These are phyloP conservation scores for Aspergillus arachidicola DNA, from an alignment of 2,329 filamentous ascomycete species.

Conservation along the genomic window DNA sequence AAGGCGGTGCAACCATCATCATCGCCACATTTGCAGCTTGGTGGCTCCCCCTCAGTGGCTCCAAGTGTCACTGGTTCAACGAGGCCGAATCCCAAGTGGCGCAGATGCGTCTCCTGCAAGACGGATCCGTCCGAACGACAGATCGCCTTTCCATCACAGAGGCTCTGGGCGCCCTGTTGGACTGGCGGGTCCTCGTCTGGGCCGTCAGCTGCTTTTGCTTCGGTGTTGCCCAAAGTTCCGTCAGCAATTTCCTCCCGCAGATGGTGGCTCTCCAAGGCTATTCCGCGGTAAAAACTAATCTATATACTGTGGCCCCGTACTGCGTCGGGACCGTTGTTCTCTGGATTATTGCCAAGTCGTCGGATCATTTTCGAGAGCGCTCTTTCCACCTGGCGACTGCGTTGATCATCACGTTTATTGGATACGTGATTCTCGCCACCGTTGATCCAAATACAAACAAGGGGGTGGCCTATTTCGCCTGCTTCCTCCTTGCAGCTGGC, in stretches of 20 bases:
- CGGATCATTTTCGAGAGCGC: slow-evolving; percentile 23
- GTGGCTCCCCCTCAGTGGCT: background rate
- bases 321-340: slow-evolving; percentile 3
- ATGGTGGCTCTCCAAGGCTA: too few relatives aligned
- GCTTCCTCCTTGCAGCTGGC: slow-evolving; percentile 13
- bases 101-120: background rate
- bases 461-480: slow-evolving; percentile 16
- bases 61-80: background rate
- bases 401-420: slow-evolving; percentile 17
- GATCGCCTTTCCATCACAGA: too few relatives aligned
- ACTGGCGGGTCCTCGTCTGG: too few relatives aligned
- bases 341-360: slow-evolving; percentile 10
- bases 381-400: slow-evolving; percentile 20
- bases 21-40: background rate
- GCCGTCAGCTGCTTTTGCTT: too few relatives aligned
- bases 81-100: background rate
- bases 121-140: background rate
- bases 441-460: slow-evolving; percentile 13
- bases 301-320: too few relatives aligned
- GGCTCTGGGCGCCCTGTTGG: too few relatives aligned
- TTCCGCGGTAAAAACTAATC: too few relatives aligned
- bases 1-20: background rate
- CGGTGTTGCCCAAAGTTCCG: too few relatives aligned
- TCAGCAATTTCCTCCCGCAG: too few relatives aligned
- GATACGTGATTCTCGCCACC: slow-evolving; percentile 17